Evolutionary conservation across 2,329 filamentous ascomycete species (phyloP).

Genomic region (Diplodia corticola): DNA sequence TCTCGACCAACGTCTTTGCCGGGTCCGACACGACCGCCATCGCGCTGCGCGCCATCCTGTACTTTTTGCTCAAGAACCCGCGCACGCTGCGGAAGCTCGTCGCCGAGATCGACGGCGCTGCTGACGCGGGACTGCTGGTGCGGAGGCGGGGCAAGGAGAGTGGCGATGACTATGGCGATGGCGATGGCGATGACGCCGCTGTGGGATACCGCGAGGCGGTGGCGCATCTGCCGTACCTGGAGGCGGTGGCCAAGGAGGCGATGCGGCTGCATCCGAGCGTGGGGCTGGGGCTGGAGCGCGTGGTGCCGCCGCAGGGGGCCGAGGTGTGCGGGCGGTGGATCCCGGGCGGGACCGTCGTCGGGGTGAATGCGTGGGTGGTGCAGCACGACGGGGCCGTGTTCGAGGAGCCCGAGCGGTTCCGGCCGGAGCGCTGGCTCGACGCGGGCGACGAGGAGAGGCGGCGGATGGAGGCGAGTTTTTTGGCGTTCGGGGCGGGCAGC

Average conservation of each 20-base stretch:
- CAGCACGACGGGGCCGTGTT: slow-evolving; percentile 23
- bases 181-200: slow-evolving; percentile 23
- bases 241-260: slow-evolving; percentile 50
- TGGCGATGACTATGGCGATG: no score
- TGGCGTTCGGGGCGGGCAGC: slow-evolving; percentile 24
- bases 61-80: slow-evolving; percentile 32
- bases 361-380: slow-evolving; percentile 35
- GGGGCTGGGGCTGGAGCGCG: slow-evolving; percentile 35
- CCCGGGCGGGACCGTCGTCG: slow-evolving; percentile 33
- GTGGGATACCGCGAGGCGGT: slow-evolving; percentile 27
- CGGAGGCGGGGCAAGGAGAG: no score
- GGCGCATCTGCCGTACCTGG: slow-evolving; percentile 44
- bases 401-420: slow-evolving; percentile 16
- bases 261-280: slow-evolving; percentile 46
- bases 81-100: slow-evolving; percentile 28
- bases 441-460: neutral
- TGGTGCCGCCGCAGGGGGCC: slow-evolving; percentile 33
- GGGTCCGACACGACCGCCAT: slow-evolving; percentile 41
- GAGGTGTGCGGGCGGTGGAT: slow-evolving; percentile 29
- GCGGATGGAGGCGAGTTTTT: slow-evolving; percentile 21
- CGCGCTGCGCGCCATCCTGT: slow-evolving; percentile 38
- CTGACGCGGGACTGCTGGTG: slow-evolving; percentile 26
- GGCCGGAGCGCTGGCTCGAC: slow-evolving; percentile 25
- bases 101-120: slow-evolving; percentile 30
- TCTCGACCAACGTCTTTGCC: slow-evolving; percentile 38